These are phyloP conservation scores for Hirsutella minnesotensis DNA, from an alignment of 2,329 filamentous ascomycete species.

Conservation along the genomic window DNA sequence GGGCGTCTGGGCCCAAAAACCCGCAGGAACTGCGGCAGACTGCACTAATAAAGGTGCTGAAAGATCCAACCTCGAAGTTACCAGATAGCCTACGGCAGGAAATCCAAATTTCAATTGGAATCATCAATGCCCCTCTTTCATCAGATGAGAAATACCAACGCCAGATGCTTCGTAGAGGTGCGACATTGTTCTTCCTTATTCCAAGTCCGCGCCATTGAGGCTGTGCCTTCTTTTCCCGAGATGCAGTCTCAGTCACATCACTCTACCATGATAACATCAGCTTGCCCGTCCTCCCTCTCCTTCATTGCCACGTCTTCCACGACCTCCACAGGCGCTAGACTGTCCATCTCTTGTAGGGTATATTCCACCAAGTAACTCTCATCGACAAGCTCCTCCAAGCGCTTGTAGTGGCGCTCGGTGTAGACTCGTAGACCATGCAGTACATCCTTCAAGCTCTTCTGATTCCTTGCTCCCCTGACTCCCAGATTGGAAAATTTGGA, in stretches of 20 bases:
- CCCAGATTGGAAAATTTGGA: constrained; percentile 62
- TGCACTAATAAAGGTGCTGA: no score
- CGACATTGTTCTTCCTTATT: no score
- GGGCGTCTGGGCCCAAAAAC: no score
- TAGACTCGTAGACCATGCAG: constrained; percentile 80
- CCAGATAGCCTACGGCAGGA: no score
- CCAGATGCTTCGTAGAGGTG: no score
- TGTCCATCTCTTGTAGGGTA: constrained; percentile 87
- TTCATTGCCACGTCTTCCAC: constrained; percentile 17
- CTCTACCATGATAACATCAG: constrained; percentile 4
- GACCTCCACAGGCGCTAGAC: constrained; percentile 36
- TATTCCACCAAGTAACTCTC: constrained; percentile 93
- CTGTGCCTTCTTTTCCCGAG: no score
- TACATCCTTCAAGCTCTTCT: constrained; percentile 67
- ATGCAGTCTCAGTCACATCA: neutral
- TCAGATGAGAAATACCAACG: no score
- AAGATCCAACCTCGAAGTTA: no score
- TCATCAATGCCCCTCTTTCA: no score
- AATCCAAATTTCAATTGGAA: no score
- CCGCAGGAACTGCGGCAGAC: no score
- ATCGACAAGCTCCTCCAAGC: constrained; percentile 80
- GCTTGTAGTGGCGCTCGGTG: constrained; percentile 83
- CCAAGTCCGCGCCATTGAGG: no score
- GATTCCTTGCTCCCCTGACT: constrained; percentile 42
- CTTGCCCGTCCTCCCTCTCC: constrained; percentile 24